Evolutionary conservation across 257 asterid species (phyloP).

Genomic region (Solanum pinnatisectum): DNA sequence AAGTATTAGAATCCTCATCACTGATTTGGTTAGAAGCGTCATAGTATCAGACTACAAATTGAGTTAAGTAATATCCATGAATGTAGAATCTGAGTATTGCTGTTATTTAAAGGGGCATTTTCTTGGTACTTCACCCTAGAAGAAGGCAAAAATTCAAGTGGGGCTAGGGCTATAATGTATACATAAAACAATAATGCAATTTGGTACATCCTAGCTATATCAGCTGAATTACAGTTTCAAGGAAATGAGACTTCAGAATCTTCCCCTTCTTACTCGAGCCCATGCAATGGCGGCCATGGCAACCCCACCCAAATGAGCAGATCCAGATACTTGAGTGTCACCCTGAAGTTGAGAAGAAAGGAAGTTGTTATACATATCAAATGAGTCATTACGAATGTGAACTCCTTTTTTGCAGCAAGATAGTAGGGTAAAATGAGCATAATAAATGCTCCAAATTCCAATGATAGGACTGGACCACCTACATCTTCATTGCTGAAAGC

Average conservation of each 20-base stretch:
- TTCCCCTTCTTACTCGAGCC: slow-evolving; percentile 51
- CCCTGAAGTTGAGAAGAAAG: slow-evolving; percentile 39
- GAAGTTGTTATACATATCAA: background rate
- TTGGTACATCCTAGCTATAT: background rate
- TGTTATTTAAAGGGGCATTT: background rate
- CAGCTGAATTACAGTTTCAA: background rate
- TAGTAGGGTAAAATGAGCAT: background rate
- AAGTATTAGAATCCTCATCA: background rate
- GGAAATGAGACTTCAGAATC: slow-evolving; percentile 19
- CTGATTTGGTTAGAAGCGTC: background rate
- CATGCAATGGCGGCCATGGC: slow-evolving; percentile 67
- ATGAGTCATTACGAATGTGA: background rate
- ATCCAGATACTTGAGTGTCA: slow-evolving; percentile 47
- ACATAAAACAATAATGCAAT: background rate
- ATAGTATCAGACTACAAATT: background rate
- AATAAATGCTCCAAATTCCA: background rate
- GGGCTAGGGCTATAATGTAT: background rate
- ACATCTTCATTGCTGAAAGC: background rate
- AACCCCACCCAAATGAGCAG: slow-evolving; percentile 92
- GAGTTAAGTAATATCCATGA: background rate
- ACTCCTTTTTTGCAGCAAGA: background rate
- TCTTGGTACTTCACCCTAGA: background rate
- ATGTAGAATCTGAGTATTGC: background rate
- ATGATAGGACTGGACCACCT: background rate
- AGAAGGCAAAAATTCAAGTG: background rate